Evolutionary conservation across 73 alveolate species (phyloP).

Genomic region (Paramecium octaurelia): DNA sequence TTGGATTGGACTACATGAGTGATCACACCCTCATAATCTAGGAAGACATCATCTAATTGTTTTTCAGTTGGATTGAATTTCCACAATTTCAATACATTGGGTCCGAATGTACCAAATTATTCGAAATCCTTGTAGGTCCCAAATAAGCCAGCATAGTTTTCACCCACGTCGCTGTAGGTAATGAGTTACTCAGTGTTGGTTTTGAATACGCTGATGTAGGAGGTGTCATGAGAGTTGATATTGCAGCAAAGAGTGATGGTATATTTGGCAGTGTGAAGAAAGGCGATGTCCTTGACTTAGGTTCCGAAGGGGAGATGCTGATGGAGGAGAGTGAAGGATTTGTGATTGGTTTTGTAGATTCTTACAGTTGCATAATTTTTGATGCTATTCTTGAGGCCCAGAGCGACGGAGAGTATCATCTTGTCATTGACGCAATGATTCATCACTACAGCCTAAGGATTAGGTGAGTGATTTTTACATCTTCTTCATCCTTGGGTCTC

Average conservation of each 20-base stretch:
- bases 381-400: not conserved
- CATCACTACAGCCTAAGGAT: not conserved
- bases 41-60: not conserved
- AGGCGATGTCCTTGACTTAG: not conserved
- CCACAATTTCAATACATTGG: not conserved
- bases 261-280: constrained; percentile 13
- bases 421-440: constrained; percentile 26
- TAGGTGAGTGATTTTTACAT: not conserved
- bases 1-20: not conserved
- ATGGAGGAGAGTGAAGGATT: constrained; percentile 25
- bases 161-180: not conserved
- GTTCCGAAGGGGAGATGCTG: constrained; percentile 10
- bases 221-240: not conserved
- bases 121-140: not conserved
- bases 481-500: constrained; percentile 39
- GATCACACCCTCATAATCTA: not conserved
- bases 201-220: not conserved
- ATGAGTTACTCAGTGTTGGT: not conserved
- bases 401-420: not conserved
- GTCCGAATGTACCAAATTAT: not conserved
- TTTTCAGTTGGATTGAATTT: not conserved
- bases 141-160: not conserved
- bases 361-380: constrained; percentile 51
- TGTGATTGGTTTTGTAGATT: constrained; percentile 22
- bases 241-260: not conserved